phyloP scores from a whole-genome alignment of 2,329 filamentous ascomycete species.

The Diaporthe sp. region DNA sequence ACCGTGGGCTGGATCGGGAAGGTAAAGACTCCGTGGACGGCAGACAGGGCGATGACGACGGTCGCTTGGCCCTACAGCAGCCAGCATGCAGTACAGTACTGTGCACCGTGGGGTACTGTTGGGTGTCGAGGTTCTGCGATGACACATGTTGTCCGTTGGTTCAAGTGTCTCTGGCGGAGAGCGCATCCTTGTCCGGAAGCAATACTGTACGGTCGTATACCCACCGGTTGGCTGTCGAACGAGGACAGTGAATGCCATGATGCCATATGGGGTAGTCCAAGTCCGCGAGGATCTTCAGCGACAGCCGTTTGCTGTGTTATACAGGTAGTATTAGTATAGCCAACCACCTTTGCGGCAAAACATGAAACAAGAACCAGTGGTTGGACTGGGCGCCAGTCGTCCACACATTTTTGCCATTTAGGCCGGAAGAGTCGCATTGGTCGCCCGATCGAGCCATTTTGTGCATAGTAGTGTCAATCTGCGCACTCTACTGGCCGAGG shows the following conservation, averaged over 20 bases:
- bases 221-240: conserved; percentile 14
- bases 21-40: conserved; percentile 11
- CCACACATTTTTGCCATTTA: conserved; percentile 27
- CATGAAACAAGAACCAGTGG: conserved; percentile 32
- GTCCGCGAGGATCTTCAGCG: neutral
- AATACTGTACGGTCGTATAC: neutral
- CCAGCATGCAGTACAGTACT: neutral
- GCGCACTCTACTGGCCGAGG: conserved; percentile 10
- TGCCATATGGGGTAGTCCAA: neutral
- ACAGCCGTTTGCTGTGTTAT: neutral
- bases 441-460: conserved; percentile 29
- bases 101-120: conserved; percentile 7
- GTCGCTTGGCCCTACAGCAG: neutral
- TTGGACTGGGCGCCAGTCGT: neutral
- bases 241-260: neutral
- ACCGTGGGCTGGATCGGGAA: conserved; percentile 26
- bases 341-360: conserved; percentile 14
- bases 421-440: conserved; percentile 30
- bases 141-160: conserved; percentile 26
- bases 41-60: conserved; percentile 26
- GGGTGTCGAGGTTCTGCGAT: neutral
- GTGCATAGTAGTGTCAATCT: conserved; percentile 12
- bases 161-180: neutral
- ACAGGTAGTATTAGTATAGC: neutral
- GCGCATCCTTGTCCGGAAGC: neutral